Percentiles rank a stretch among this genome's conserved stretches.
phyloP scores from a whole-genome alignment of 345 rosid species.

The Durio zibethinus region DNA sequence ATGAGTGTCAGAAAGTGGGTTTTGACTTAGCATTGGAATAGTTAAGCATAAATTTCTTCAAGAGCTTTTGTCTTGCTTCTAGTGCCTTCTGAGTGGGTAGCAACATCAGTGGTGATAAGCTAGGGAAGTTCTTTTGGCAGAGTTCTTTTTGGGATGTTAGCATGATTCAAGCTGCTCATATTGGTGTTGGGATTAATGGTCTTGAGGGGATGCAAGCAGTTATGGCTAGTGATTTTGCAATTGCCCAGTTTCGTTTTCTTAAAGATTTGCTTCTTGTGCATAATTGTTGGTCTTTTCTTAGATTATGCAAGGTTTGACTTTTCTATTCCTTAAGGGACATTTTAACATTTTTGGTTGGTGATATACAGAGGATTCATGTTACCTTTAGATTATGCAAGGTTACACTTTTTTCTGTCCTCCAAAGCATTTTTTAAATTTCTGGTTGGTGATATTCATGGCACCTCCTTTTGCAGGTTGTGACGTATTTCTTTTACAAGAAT shows the following conservation, averaged over 20 bases:
- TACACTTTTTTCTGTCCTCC: constrained; percentile 10
- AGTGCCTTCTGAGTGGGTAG: too few relatives aligned
- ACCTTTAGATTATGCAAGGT: constrained; percentile 89
- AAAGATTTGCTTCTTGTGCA: constrained; percentile 97
- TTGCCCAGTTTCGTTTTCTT: constrained; percentile 95
- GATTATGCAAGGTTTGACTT: constrained; percentile 86
- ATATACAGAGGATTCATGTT: constrained; percentile 89
- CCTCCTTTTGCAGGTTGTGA: constrained; percentile 73
- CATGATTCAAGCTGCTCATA: constrained; percentile 99
- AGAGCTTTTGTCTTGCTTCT: too few relatives aligned
- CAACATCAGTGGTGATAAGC: too few relatives aligned
- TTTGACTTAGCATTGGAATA: too few relatives aligned
- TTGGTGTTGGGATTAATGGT: too few relatives aligned
- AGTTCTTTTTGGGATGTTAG: too few relatives aligned
- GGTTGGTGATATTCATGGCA: constrained; percentile 1
- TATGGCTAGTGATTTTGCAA: constrained; percentile 99
- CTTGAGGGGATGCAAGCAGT: constrained; percentile 99
- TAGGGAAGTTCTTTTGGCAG: too few relatives aligned
- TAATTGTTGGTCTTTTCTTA: too few relatives aligned
- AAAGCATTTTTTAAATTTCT: constrained; percentile 16
- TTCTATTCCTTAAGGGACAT: background rate
- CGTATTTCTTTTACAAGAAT: constrained; percentile 99
- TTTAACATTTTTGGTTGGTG: constrained; percentile 20
- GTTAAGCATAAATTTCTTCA: too few relatives aligned
- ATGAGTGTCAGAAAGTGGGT: too few relatives aligned